These are phyloP conservation scores for Alternaria sp. DNA, from an alignment of 2,329 filamentous ascomycete genomes.

Conservation along the genomic window DNA sequence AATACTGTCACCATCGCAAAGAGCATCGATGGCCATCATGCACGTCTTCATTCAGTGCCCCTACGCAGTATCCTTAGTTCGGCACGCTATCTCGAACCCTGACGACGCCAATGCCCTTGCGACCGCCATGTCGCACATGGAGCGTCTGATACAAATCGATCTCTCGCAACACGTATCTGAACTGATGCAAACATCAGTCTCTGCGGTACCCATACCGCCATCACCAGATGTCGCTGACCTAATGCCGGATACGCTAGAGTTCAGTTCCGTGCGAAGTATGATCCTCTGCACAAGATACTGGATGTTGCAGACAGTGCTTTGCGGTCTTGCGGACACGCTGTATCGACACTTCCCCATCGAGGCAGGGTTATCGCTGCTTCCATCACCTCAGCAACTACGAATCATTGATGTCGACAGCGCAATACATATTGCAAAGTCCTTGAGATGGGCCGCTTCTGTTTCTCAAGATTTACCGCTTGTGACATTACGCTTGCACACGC, in stretches of 20 bases:
- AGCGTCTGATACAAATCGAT: slow-evolving; percentile 32
- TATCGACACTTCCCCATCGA: slow-evolving; percentile 35
- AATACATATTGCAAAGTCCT: slow-evolving; percentile 30
- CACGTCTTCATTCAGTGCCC: slow-evolving; percentile 42
- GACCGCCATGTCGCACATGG: slow-evolving; percentile 32
- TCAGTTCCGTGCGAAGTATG: slow-evolving; percentile 34
- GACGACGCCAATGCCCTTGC: slow-evolving; percentile 29
- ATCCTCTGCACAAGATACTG: slow-evolving; percentile 39
- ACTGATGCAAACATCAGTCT: slow-evolving; percentile 26
- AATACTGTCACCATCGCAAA: slow-evolving; percentile 23
- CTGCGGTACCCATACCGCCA: slow-evolving; percentile 17
- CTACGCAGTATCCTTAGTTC: slow-evolving; percentile 32
- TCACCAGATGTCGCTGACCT: slow-evolving; percentile 31
- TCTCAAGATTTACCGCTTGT: slow-evolving; percentile 37
- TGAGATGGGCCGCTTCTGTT: slow-evolving; percentile 30
- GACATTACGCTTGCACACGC: slow-evolving; percentile 39
- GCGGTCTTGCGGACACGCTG: slow-evolving; percentile 35
- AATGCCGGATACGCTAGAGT: slow-evolving; percentile 29
- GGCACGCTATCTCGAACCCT: slow-evolving; percentile 30
- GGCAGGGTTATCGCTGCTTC: slow-evolving; percentile 27
- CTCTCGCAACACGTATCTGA: slow-evolving; percentile 26
- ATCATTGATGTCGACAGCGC: slow-evolving; percentile 33
- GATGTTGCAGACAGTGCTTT: slow-evolving; percentile 36
- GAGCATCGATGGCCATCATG: slow-evolving; percentile 40
- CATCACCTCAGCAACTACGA: slow-evolving; percentile 21